phyloP scores from a whole-genome alignment of 306 rosid species.

The Fragaria nilgerrensis region DNA sequence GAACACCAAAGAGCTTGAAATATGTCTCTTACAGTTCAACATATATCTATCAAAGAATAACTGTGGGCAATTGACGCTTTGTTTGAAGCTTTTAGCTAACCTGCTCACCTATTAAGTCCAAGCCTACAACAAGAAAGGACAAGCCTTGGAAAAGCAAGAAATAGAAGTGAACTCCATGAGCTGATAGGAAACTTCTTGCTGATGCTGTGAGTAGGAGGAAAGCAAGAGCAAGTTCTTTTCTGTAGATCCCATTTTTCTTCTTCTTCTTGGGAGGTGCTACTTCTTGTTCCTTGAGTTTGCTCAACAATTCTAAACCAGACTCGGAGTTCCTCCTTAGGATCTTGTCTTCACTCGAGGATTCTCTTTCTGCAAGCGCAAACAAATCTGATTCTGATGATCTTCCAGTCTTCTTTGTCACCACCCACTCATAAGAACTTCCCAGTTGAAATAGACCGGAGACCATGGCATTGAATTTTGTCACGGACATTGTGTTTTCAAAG shows the following conservation, averaged over 20 bases:
- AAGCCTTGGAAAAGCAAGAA: conserved; percentile 95
- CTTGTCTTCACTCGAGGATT: conserved; percentile 72
- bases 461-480: conserved; percentile 99
- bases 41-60: conserved; percentile 24
- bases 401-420: conserved; percentile 96
- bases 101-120: conserved; percentile 98
- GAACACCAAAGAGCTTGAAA: conserved; percentile 26
- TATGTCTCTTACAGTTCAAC: conserved; percentile 23
- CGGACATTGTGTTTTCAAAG: conserved; percentile 99
- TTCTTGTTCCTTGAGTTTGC: conserved; percentile 60
- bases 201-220: conserved; percentile 87
- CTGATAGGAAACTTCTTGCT: conserved; percentile 85
- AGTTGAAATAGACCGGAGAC: conserved; percentile 89
- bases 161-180: conserved; percentile 94
- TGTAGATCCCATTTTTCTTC: conserved; percentile 76
- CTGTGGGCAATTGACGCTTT: conserved; percentile 1
- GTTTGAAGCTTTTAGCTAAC: conserved; percentile 44
- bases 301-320: conserved; percentile 68
- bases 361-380: conserved; percentile 71
- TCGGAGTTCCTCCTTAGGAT: conserved; percentile 76
- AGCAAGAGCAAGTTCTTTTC: conserved; percentile 92
- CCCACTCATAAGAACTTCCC: conserved; percentile 98
- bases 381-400: conserved; percentile 92
- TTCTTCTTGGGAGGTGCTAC: conserved; percentile 38
- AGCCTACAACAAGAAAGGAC: conserved; percentile 79